Base-by-base conservation (phyloP, 306 rosid species). In the Trichosanthes cucumerina region DNA sequence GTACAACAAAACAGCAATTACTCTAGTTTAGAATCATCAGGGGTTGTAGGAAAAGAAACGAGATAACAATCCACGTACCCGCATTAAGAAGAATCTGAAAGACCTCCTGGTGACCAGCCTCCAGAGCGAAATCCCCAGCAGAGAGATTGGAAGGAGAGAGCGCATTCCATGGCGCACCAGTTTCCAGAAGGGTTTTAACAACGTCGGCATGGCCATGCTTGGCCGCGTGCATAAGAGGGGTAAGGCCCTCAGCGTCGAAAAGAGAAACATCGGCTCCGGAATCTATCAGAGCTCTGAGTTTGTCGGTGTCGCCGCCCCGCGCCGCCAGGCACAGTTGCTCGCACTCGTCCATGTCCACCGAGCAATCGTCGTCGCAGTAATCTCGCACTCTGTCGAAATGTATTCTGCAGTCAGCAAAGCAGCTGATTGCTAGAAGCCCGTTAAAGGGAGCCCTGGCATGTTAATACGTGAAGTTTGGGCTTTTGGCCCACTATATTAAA, bases 81-180 rank as follows among this genome's bases (percentile, higher is more conserved):
- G 99, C 86, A 23, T 88, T 88, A 77, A 91, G 89, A 76, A 95
- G 92, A 79, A 86, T 56, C 6, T 92, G 90, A 50, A 64, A 88
- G 34, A 89, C 91, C 9, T 90, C 93, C 76, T 84, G 87, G 84
- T 90, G 90, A 8, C 87, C 97, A 60, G 85, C 86, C 2, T 91
- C 86, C 92, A 91, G 88, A 43, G 99, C 87, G 6, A 85, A 88
- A 79, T 90, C 97, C 0, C 99, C 93, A 26, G 97, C 93, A 34
- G 97, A 91, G 79, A 88, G 82, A 77, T 82, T 85, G 86, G 90
- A 88, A 5, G 93, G 97, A 80, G 95, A 91, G 63, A 95, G 92
- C n/a, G 93, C 97, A 65, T 92, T 93, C 97, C 99, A 91, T 3
- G 98, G 97, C 9, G 96, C 90, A n/a, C 96, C 98, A 31, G 88